These are phyloP conservation scores for Trichosporon sp. DNA, from an alignment of 1,284 basidiomycete species.

Conservation along the genomic window DNA sequence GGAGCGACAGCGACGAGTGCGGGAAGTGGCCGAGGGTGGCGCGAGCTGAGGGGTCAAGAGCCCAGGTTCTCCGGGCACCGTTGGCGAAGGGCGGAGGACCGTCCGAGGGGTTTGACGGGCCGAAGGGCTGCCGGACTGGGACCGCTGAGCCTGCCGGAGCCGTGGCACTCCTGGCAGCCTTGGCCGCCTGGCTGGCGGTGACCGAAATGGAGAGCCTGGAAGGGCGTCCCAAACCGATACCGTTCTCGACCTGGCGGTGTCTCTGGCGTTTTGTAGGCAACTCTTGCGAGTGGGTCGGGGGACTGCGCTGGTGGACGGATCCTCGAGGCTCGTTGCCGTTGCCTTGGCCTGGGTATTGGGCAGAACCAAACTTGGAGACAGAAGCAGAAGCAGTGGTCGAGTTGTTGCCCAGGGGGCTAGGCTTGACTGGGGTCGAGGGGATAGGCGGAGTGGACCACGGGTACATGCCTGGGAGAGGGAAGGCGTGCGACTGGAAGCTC, in stretches of 20 bases:
- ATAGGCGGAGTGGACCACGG: constrained; percentile 23
- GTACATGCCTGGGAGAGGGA: constrained; percentile 23
- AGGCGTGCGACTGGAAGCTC: constrained; percentile 19
- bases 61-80: constrained; percentile 21
- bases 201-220: constrained; percentile 3
- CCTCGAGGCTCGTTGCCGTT: not conserved
- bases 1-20: constrained; percentile 26
- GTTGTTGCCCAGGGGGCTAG: not conserved
- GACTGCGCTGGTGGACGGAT: not conserved
- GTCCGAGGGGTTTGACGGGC: not conserved
- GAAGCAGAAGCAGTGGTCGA: constrained; percentile 9
- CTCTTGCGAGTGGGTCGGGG: not conserved
- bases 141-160: not conserved
- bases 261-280: constrained; percentile 13
- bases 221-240: constrained; percentile 3
- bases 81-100: constrained; percentile 1
- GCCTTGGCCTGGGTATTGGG: not conserved
- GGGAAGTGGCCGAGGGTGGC: constrained; percentile 30
- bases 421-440: constrained; percentile 6
- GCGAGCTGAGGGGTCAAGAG: constrained; percentile 29
- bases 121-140: constrained; percentile 6
- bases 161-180: not conserved
- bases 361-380: not conserved
- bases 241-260: constrained; percentile 13
- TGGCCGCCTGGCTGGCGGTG: not conserved